A percentile compares a stretch with the other conserved stretches of the same genome.
phyloP scores from a whole-genome alignment of 805 yeast species.

The Cyberlindnera mycetangii region DNA sequence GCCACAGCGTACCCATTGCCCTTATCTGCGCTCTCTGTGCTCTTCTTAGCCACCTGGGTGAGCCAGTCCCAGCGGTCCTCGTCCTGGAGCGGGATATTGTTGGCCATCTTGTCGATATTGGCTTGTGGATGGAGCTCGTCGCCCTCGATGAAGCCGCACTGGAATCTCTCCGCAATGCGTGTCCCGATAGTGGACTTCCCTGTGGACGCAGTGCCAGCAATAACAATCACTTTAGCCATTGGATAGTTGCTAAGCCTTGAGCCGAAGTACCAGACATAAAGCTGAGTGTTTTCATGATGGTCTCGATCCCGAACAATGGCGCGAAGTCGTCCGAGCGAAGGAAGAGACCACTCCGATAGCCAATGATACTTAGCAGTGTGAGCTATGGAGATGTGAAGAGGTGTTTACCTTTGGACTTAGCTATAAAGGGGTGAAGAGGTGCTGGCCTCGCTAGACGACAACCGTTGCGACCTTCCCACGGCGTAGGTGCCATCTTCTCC shows the following conservation, averaged over 20 bases:
- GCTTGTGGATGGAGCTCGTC: conserved; percentile 71
- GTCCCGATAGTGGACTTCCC: conserved; percentile 84
- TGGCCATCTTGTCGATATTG: conserved; percentile 80
- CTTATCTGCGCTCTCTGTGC: conserved; percentile 38
- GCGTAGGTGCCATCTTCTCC: conserved; percentile 1
- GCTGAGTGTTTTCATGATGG: background rate
- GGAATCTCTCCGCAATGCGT: conserved; percentile 41
- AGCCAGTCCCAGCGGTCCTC: conserved; percentile 95
- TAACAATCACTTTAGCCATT: conserved; percentile 44
- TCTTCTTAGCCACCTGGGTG: conserved; percentile 40
- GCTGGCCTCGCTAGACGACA: background rate
- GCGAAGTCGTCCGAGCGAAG: background rate
- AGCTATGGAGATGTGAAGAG: too few species aligned
- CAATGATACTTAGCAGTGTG: too few species aligned
- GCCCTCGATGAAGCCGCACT: conserved; percentile 75
- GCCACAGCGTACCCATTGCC: conserved; percentile 42
- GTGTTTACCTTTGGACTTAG: too few species aligned
- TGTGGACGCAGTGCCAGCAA: conserved; percentile 96
- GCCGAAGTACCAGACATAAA: too few species aligned
- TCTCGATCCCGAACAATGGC: background rate
- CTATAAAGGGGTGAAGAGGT: background rate
- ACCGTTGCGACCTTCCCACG: background rate
- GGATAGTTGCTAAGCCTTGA: too few species aligned
- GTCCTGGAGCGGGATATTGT: conserved; percentile 78
- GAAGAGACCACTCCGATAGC: too few species aligned